Conservation (phyloP, 331 rosid genomes). For the Rosa hybrid region DNA sequence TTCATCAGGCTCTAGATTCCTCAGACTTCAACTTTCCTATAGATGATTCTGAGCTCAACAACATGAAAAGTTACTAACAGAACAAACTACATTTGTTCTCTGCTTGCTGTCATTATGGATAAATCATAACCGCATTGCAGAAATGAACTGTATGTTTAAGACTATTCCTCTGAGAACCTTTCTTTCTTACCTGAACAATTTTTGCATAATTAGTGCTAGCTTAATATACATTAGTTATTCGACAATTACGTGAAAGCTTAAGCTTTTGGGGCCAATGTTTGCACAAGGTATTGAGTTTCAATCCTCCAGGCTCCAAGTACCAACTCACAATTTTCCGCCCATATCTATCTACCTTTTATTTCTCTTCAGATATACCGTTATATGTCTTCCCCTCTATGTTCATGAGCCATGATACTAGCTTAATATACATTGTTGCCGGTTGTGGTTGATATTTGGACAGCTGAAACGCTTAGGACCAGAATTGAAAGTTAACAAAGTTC, state of each 20-base stretch:
- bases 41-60: neutral
- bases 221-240: neutral
- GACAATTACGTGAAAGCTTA: neutral
- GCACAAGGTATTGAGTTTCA: neutral
- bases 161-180: neutral
- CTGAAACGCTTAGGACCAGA: neutral
- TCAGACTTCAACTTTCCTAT: neutral
- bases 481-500: neutral
- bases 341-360: neutral
- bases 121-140: neutral
- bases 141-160: neutral
- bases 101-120: neutral
- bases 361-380: neutral
- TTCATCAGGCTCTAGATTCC: constrained; percentile 4
- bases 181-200: neutral
- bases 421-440: neutral
- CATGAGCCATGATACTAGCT: neutral
- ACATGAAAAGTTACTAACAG: neutral
- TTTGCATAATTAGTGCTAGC: neutral
- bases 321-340: neutral
- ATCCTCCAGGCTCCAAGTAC: neutral
- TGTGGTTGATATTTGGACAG: neutral
- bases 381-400: neutral
- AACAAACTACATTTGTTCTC: neutral
- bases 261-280: neutral